A percentile compares a stretch with the other conserved stretches of the same genome.
Conservation (phyloP, 2,329 filamentous ascomycete species). For the Hysterium pulicare region DNA sequence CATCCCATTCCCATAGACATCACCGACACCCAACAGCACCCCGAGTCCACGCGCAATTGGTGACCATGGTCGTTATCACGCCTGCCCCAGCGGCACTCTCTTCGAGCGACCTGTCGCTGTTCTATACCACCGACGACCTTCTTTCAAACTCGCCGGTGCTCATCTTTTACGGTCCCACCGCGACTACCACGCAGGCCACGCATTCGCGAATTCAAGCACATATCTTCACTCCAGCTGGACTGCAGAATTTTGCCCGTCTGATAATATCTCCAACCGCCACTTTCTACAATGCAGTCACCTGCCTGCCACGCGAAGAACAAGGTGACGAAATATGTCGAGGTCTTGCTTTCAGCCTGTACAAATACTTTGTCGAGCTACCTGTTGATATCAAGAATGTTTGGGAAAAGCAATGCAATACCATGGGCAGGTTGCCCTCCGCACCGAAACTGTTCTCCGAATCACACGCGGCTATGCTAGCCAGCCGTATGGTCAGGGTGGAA, state of each 20-base stretch:
- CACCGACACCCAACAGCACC: not conserved
- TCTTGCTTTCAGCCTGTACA: slow-evolving; percentile 86
- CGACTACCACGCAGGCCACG: slow-evolving; percentile 82
- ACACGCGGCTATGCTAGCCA: slow-evolving; percentile 87
- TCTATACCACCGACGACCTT: slow-evolving; percentile 81
- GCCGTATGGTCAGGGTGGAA: slow-evolving; percentile 78
- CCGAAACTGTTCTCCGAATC: slow-evolving; percentile 79
- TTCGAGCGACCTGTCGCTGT: slow-evolving; percentile 78
- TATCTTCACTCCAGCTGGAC: slow-evolving; percentile 83
- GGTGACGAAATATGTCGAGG: slow-evolving; percentile 90
- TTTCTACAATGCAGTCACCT: slow-evolving; percentile 84
- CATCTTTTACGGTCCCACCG: slow-evolving; percentile 88
- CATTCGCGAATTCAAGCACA: slow-evolving; percentile 94
- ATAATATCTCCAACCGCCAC: slow-evolving; percentile 91
- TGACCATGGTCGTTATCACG: slow-evolving; percentile 76
- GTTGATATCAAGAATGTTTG: slow-evolving; percentile 70
- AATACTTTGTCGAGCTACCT: slow-evolving; percentile 88
- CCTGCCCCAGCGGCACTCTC: slow-evolving; percentile 72
- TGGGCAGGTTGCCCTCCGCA: slow-evolving; percentile 59
- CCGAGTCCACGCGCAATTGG: slow-evolving; percentile 5
- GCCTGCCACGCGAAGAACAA: slow-evolving; percentile 89
- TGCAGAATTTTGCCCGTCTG: slow-evolving; percentile 84
- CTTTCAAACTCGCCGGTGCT: slow-evolving; percentile 78
- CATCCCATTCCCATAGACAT: not conserved
- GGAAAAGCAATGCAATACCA: slow-evolving; percentile 50